Percentiles rank a stretch among this genome's conserved stretches.
Evolutionary conservation across 2,329 filamentous ascomycete genomes (phyloP).

Genomic region (Exophiala oligosperma): DNA sequence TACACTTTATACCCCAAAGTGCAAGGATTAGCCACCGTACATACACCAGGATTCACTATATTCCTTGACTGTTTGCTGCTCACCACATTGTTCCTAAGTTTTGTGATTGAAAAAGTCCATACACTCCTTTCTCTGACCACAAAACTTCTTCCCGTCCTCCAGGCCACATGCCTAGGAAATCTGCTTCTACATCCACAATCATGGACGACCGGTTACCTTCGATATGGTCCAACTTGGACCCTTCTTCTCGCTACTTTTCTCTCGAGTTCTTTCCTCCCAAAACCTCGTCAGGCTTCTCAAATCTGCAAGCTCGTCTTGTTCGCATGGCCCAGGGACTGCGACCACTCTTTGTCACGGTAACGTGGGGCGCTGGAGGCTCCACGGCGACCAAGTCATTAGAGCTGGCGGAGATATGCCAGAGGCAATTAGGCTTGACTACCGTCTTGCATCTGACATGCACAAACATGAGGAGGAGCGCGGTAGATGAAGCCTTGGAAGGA

Average conservation of each 20-base stretch:
- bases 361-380: constrained; percentile 94
- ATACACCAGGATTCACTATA: background rate
- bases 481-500: constrained; percentile 87
- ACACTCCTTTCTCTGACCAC: background rate
- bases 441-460: constrained; percentile 96
- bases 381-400: constrained; percentile 90
- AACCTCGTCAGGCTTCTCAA: constrained; percentile 91
- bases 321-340: constrained; percentile 91
- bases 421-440: constrained; percentile 87
- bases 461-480: constrained; percentile 84
- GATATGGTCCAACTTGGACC: constrained; percentile 60
- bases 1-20: background rate
- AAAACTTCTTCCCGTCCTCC: background rate
- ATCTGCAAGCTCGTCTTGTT: constrained; percentile 87
- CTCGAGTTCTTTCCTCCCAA: constrained; percentile 99
- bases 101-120: too few relatives aligned
- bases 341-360: constrained; percentile 94
- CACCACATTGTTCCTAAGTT: too few relatives aligned
- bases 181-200: background rate
- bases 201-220: constrained; percentile 30
- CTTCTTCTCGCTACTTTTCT: constrained; percentile 83
- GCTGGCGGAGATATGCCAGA: constrained; percentile 91
- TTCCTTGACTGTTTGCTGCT: too few relatives aligned
- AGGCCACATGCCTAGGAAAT: background rate
- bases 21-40: background rate